Conservation (phyloP, 768 basidiomycete genomes). For the Tulasnella sp. region DNA sequence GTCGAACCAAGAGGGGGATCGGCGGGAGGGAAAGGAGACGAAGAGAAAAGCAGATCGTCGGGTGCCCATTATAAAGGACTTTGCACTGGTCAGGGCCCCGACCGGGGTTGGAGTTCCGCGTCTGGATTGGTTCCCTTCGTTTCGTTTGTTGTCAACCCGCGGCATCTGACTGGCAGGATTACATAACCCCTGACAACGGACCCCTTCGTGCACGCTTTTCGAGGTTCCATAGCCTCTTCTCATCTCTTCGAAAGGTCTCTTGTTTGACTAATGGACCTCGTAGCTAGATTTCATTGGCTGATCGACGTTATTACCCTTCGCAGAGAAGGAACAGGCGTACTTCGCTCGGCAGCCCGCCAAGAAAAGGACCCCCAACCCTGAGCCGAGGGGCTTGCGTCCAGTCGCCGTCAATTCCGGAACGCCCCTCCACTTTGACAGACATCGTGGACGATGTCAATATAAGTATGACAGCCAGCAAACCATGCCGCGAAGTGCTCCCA, state of each 20-base stretch:
- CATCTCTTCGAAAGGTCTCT: neutral
- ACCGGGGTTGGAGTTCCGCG: neutral
- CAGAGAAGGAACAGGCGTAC: neutral
- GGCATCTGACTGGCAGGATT: neutral
- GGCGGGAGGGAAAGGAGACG: neutral
- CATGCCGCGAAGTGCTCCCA: too few species aligned
- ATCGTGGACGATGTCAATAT: neutral
- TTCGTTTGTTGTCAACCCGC: too few species aligned
- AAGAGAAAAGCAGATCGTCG: neutral
- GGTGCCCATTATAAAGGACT: neutral
- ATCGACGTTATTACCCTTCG: neutral
- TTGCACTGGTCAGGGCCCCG: neutral
- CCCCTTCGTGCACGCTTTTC: neutral
- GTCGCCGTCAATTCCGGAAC: neutral
- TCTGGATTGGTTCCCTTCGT: too few species aligned
- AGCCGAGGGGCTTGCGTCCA: neutral
- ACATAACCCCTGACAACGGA: neutral
- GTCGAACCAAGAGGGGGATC: neutral
- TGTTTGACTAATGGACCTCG: neutral
- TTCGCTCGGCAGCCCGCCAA: neutral
- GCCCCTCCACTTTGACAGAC: neutral
- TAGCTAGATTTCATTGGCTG: neutral
- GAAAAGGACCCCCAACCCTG: neutral
- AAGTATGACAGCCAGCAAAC: too few species aligned
- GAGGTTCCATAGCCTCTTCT: neutral